phyloP scores from a whole-genome alignment of 2,329 filamentous ascomycete species.

The Juglanconis juglandina region DNA sequence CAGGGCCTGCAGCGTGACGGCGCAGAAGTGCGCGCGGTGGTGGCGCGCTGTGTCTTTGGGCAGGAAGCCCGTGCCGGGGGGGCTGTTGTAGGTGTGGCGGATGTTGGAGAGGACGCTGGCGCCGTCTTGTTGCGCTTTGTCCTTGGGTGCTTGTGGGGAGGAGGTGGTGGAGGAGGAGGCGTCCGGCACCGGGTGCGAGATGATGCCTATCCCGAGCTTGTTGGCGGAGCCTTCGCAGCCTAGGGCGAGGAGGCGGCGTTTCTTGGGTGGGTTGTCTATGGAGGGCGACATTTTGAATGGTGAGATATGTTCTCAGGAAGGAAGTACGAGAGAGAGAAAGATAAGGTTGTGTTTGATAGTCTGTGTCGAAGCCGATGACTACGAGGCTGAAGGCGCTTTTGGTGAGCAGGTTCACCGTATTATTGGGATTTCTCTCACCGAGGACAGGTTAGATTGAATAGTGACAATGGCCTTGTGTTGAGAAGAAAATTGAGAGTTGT shows the following conservation, averaged over 20 bases:
- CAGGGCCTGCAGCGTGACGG: constrained; percentile 76
- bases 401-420: neutral
- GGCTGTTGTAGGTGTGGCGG: constrained; percentile 87
- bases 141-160: neutral
- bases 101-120: constrained; percentile 84
- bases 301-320: neutral
- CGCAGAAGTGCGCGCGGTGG: constrained; percentile 81
- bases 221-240: constrained; percentile 90
- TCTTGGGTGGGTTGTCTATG: constrained; percentile 20
- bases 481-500: neutral
- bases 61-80: constrained; percentile 89
- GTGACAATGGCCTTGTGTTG: neutral
- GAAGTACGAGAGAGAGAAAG: neutral
- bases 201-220: constrained; percentile 92
- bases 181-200: constrained; percentile 62
- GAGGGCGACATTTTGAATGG: constrained; percentile 7
- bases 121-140: constrained; percentile 30
- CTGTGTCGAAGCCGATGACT: too few species aligned
- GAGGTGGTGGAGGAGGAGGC: constrained; percentile 19
- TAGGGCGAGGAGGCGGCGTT: constrained; percentile 49
- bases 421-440: neutral
- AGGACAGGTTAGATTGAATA: neutral
- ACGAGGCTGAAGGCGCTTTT: neutral
- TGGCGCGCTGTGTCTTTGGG: constrained; percentile 95
- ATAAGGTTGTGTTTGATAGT: too few species aligned